Conservation (phyloP, 2,329 filamentous ascomycete species). For the Cephalotrichum gorgonifer region DNA sequence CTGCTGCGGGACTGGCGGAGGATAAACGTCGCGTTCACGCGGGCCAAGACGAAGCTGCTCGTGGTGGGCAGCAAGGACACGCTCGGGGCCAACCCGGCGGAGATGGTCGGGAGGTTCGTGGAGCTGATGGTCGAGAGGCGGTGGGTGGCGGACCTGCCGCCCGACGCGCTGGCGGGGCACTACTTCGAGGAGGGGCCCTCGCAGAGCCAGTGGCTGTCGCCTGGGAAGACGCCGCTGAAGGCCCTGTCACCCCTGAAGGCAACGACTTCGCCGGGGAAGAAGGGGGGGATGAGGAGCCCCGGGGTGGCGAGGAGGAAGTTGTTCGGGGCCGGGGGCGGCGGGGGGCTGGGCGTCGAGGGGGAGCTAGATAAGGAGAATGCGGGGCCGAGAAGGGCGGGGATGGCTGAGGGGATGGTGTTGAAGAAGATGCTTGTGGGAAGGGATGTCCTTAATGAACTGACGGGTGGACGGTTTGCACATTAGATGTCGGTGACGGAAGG, state of each 20-base stretch:
- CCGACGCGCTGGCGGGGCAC: slow-evolving; percentile 56
- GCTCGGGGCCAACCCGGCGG: slow-evolving; percentile 57
- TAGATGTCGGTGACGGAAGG: too few relatives aligned
- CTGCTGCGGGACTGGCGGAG: slow-evolving; percentile 82
- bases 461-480: slow-evolving; percentile 27
- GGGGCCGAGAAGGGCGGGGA: slow-evolving; percentile 45
- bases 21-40: slow-evolving; percentile 91
- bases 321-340: not conserved
- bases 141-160: slow-evolving; percentile 72
- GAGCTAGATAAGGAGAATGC: slow-evolving; percentile 31
- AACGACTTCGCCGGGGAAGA: slow-evolving; percentile 13
- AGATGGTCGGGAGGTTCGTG: slow-evolving; percentile 70
- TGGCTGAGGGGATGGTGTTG: slow-evolving; percentile 51
- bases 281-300: slow-evolving; percentile 13
- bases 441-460: slow-evolving; percentile 69
- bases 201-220: slow-evolving; percentile 26
- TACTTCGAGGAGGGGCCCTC: slow-evolving; percentile 50
- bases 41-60: slow-evolving; percentile 84
- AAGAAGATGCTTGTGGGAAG: slow-evolving; percentile 58
- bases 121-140: slow-evolving; percentile 61
- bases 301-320: not conserved
- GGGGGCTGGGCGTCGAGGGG: not conserved
- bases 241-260: slow-evolving; percentile 1
- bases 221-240: slow-evolving; percentile 7
- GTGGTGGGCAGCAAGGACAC: slow-evolving; percentile 77